Conservation (phyloP, 768 basidiomycete genomes). For the Lepiota venenata region DNA sequence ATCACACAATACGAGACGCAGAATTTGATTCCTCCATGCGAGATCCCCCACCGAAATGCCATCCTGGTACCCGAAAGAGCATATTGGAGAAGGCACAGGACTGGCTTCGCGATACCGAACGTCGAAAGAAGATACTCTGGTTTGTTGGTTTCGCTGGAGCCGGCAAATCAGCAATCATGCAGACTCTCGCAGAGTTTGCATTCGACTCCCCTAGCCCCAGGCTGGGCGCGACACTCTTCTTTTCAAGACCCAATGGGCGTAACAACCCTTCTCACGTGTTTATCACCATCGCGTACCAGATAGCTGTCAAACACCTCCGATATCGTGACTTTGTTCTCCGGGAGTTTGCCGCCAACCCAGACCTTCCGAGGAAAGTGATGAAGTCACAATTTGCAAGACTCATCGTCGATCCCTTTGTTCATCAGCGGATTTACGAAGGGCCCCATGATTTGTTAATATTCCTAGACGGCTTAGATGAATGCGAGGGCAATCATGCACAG, state of each 20-base stretch:
- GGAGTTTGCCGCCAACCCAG: too few relatives aligned
- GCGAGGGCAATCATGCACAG: too few relatives aligned
- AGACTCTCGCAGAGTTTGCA: conserved; percentile 23
- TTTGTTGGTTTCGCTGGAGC: conserved; percentile 21
- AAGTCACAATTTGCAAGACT: conserved; percentile 9
- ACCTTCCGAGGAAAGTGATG: conserved; percentile 4
- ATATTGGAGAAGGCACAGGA: too few relatives aligned
- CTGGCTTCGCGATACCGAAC: not conserved
- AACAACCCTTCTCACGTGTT: conserved; percentile 10
- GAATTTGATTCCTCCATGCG: too few relatives aligned
- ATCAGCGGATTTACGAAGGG: too few relatives aligned
- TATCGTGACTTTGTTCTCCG: conserved; percentile 1
- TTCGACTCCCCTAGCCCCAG: not conserved
- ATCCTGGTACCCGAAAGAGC: too few relatives aligned
- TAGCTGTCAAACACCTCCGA: conserved; percentile 9
- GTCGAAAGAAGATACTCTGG: conserved; percentile 14
- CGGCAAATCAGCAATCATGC: conserved; percentile 25
- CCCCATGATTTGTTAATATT: too few relatives aligned
- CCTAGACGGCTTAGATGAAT: too few relatives aligned
- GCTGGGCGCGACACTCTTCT: conserved; percentile 19
- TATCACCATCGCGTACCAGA: conserved; percentile 19
- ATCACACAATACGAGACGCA: too few relatives aligned
- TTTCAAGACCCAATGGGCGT: conserved; percentile 9
- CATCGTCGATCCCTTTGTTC: conserved; percentile 12
- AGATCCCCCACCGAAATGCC: not conserved